These are phyloP conservation scores for Saccharomyces hybrid DNA, from an alignment of 1,139 yeast genomes.

Conservation along the genomic window DNA sequence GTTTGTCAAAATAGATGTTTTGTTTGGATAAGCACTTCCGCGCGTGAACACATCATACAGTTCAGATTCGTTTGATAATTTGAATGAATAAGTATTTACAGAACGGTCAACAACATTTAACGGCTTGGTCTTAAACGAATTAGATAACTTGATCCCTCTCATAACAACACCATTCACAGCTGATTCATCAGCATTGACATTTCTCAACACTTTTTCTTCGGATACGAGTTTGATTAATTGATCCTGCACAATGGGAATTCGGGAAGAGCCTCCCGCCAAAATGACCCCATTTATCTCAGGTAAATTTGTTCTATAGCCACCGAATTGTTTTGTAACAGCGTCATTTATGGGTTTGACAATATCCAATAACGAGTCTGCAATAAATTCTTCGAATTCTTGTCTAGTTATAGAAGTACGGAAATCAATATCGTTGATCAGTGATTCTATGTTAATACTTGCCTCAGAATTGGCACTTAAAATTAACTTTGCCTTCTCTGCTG, in stretches of 20 bases:
- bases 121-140: conserved; percentile 51
- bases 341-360: conserved; percentile 49
- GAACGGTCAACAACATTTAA: conserved; percentile 55
- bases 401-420: conserved; percentile 61
- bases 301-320: conserved; percentile 26
- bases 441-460: conserved; percentile 63
- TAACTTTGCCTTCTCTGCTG: conserved; percentile 81
- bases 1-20: conserved; percentile 8
- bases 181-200: conserved; percentile 93
- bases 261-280: conserved; percentile 83
- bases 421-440: conserved; percentile 62
- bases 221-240: conserved; percentile 49
- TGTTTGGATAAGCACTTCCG: conserved; percentile 34
- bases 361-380: conserved; percentile 39
- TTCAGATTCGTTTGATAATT: conserved; percentile 32
- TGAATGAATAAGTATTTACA: conserved; percentile 38
- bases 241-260: conserved; percentile 81
- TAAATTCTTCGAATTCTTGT: conserved; percentile 64
- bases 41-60: conserved; percentile 35
- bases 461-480: conserved; percentile 84
- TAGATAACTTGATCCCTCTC: conserved; percentile 62
- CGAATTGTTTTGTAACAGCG: conserved; percentile 39
- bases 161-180: conserved; percentile 85
- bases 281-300: conserved; percentile 58
- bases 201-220: conserved; percentile 64